phyloP scores from a whole-genome alignment of 176 grass and related monocot genomes.

The Poa annua region DNA sequence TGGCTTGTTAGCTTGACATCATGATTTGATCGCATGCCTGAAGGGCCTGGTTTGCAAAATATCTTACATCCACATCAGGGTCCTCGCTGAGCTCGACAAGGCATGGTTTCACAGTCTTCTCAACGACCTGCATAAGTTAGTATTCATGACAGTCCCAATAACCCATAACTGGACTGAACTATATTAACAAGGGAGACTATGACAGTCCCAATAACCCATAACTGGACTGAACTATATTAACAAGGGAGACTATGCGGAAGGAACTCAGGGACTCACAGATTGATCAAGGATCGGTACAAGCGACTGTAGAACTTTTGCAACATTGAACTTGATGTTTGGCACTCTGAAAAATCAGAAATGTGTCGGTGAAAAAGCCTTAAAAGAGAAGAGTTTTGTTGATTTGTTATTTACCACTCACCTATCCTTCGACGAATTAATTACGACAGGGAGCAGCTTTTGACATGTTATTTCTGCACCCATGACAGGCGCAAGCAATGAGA shows the following conservation, averaged over 20 bases:
- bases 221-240: not conserved
- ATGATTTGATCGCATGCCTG: conserved; percentile 86
- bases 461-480: conserved; percentile 94
- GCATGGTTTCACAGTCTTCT: conserved; percentile 76
- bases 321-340: conserved; percentile 97
- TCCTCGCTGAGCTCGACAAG: conserved; percentile 95
- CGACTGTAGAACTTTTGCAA: conserved; percentile 83
- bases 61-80: conserved; percentile 92
- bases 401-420: conserved; percentile 50
- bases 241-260: not conserved
- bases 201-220: conserved; percentile 37
- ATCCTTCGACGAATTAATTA: conserved; percentile 86
- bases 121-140: conserved; percentile 59
- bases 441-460: conserved; percentile 74
- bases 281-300: conserved; percentile 78
- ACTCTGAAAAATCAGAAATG: conserved; percentile 57
- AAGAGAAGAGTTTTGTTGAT: not conserved
- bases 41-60: conserved; percentile 79
- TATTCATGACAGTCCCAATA: conserved; percentile 45
- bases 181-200: not conserved
- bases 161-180: not conserved
- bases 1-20: conserved; percentile 71
- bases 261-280: conserved; percentile 59
- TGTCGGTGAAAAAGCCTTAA: not conserved
- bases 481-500: conserved; percentile 80